Evolutionary conservation across 2,329 filamentous ascomycete species (phyloP), one percentile per base, ranked within the genome.

Genomic region (Penicillium sp.): DNA sequence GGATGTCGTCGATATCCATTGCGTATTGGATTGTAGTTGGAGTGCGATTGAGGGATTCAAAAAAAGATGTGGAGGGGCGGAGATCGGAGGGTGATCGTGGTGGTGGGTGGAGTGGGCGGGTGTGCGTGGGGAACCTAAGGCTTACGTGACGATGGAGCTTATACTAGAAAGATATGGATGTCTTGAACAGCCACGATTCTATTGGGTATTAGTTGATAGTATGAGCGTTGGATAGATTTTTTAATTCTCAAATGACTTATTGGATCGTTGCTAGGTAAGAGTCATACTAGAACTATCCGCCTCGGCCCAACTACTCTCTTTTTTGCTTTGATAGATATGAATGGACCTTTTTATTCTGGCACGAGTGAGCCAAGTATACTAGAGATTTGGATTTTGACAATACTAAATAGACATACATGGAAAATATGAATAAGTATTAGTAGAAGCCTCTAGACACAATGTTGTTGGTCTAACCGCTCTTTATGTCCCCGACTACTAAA

Each of bases 1-100:
- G 85, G 68, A 93, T 92, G 75, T 93, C 91, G 77, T 91, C 89
- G 70, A 93, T 93, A 66, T 92, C 89, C 89, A 92, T 92, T 56
- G 60, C n/a, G 35, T 37, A 15, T 50, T 12, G 56, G 12, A 26
- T 15, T 47, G 35, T 26, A 13, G 24, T 47, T 13, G 12, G 37
- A 28, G 50, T 19, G 51, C 17, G 51, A 26, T 12, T 10, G 60
- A 57, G 55, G 59, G 49, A 56, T 54, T 56, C 54, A 60, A 59
- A 49, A 37, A 64, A 49, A 37, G 60, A 38, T 35, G 53, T 26
- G 60, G 64, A 65, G 50, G 57, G 45, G 73, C 57, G 82, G 72
- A 62, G 80, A 73, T 63, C 78, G 71, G 65, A 81, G 76, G 76
- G 53, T 79, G 57, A 53, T 24, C 47, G 35, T 4, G 38, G n/a